These are phyloP conservation scores for Cutaneotrichosporon sp. DNA, from an alignment of 1,284 basidiomycete species.

Conservation along the genomic window DNA sequence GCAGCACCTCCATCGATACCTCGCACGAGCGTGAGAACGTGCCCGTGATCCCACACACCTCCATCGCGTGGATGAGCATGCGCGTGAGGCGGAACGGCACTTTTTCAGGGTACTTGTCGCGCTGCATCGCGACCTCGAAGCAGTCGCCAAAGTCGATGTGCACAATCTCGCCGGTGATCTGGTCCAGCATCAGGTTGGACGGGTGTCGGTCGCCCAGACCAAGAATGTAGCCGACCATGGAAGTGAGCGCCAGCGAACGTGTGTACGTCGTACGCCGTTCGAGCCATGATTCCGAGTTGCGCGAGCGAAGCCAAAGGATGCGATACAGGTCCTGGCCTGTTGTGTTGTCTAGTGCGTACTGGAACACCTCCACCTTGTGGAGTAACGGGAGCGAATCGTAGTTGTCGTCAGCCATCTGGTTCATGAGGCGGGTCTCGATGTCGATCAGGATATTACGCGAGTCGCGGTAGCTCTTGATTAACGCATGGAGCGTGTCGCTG, in stretches of 20 bases:
- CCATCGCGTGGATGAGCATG: slow-evolving; percentile 99
- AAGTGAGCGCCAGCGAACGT: slow-evolving; percentile 89
- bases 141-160: slow-evolving; percentile 98
- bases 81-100: slow-evolving; percentile 97
- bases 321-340: slow-evolving; percentile 99
- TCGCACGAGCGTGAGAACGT: slow-evolving; percentile 96
- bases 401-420: slow-evolving; percentile 97
- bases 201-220: slow-evolving; percentile 99
- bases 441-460: slow-evolving; percentile 94
- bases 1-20: slow-evolving; percentile 93
- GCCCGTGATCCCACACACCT: slow-evolving; percentile 96
- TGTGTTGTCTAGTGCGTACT: slow-evolving; percentile 97
- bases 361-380: slow-evolving; percentile 99
- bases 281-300: slow-evolving; percentile 96
- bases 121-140: slow-evolving; percentile 90
- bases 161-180: slow-evolving; percentile 90
- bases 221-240: slow-evolving; percentile 96
- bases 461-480: slow-evolving; percentile 94
- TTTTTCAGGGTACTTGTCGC: slow-evolving; percentile 98
- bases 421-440: slow-evolving; percentile 97
- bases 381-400: slow-evolving; percentile 92
- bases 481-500: slow-evolving; percentile 95
- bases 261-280: slow-evolving; percentile 97
- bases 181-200: slow-evolving; percentile 89
- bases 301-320: slow-evolving; percentile 93